Base-by-base conservation (phyloP, 257 asterid species). In the Ilex asprella region DNA sequence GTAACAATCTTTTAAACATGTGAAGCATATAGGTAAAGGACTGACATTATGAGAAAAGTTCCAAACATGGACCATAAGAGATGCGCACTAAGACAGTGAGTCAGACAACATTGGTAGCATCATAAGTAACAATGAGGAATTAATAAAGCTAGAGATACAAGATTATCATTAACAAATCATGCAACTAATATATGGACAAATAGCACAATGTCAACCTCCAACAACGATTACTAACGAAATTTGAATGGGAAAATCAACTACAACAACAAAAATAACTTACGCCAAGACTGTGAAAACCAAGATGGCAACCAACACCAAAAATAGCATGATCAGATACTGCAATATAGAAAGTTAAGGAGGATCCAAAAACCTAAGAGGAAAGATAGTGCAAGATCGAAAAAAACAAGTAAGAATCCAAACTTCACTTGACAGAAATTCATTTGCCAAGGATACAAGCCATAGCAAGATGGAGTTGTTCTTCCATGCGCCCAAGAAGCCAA, bases 201-300 rank as follows among this genome's bases (percentile, higher is more conserved):
- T 35, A 35, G 7, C 41, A 35, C 27, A 21, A 21, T 21, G 27
- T 0, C 27, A 21, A 21, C 27, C 27, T 35, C 7, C 41, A 35
- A 35, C 41, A 35, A 4, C 7, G 2, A 35, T 35, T 3, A 35
- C 8, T 35, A 8, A 35, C 41, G 5, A 8, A 35, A 46, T 14
- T 46, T 46, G n/a, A 46, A 46, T 14, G 14, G 66, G 41, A 21
- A 49, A 21, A 21, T 21, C 27, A 21, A 21, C 27, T 21, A 21
- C 27, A 21, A 21, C 27, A 21, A 21, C 27, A 21, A 21, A 16
- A 60, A 54, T 72, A 21, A 79, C 98, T 88, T 79, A 91, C 95
- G 98, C 98, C 65, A 86, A 73, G 67, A 91, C 96, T 0, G 98
- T 91, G 83, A 91, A 88, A 81, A 88, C 78, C 89, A 91, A 69